Evolutionary conservation across 176 grass and related monocot species (phyloP), one percentile per base, ranked within the genome.

Genomic region (Rhynchospora pubera): DNA sequence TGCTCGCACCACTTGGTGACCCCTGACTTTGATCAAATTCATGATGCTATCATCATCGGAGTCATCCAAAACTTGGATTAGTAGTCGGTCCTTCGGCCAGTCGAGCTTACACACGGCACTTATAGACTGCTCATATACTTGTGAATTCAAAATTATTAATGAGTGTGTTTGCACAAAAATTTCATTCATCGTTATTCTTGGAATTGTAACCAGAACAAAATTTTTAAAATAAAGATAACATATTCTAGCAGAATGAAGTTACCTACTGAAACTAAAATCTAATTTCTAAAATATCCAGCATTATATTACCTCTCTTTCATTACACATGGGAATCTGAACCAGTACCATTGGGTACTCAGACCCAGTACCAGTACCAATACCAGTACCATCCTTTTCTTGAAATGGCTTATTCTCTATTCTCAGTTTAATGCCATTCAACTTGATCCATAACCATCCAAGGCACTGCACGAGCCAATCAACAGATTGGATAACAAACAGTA

Each of bases 301-400:
- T 61, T 60, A 46, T 61, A 65, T 81, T 65, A 97, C 94, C 94
- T 97, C 94, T 80, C 80, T 91, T 86, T 97, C 94, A 67, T 97
- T 97, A 87, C 94, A 91, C 91, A 97, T 97, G n/a, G 94, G 91
- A 76, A 97, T 97, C 82, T 97, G 94, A 59, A 97, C 89, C 47
- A 97, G 85, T 47, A 97, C 91, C 94, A 97, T 90, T 45, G 94
- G 94, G 82, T 62, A 94, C 5, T 85, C 85, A 9, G 57, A 48
- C 61, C 83, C 88, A 5, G 79, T 85, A 71, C 90, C 89, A 39
- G 34, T 39, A 39, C 83, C 88, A 5, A 76, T 85, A 71, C 90
- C 89, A 39, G 34, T 39, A 39, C 34, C 34, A 62, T 86, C 84
- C 63, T 97, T 90, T 55, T 86, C 82, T 63, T 89, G 84, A 79